Conservation (phyloP, 2,329 filamentous ascomycete species). For the Neocatenulostroma microsporum region DNA sequence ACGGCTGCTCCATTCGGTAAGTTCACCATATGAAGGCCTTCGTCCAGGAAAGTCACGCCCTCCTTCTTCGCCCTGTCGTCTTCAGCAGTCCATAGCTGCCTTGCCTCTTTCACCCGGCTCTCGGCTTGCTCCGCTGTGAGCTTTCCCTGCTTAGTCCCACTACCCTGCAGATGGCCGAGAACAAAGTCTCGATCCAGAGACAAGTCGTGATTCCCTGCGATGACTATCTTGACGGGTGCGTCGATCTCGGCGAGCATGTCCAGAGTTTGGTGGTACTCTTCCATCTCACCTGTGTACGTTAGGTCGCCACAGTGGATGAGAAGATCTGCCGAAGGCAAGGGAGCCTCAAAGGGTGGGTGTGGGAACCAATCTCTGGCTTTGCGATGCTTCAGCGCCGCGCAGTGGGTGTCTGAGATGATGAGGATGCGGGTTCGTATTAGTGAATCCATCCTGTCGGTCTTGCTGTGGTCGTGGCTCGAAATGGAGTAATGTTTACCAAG, state of each 20-base stretch:
- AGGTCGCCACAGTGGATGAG: slow-evolving; percentile 54
- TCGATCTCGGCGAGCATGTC: slow-evolving; percentile 42
- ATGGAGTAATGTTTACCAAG: no score
- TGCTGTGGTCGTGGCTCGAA: no score
- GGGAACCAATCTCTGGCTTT: not conserved
- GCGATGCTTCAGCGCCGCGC: slow-evolving; percentile 10
- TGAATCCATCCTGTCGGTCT: no score
- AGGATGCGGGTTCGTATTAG: slow-evolving; percentile 38
- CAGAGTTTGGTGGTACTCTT: slow-evolving; percentile 43
- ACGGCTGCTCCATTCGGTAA: slow-evolving; percentile 44
- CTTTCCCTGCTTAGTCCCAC: slow-evolving; percentile 24
- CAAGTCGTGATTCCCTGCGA: slow-evolving; percentile 57
- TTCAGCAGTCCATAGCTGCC: slow-evolving; percentile 15
- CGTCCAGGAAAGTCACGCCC: slow-evolving; percentile 50
- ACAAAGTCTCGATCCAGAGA: slow-evolving; percentile 40
- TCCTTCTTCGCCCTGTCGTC: slow-evolving; percentile 31
- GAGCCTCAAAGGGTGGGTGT: slow-evolving; percentile 21
- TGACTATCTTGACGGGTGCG: slow-evolving; percentile 53
- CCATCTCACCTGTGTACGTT: slow-evolving; percentile 43
- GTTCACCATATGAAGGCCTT: slow-evolving; percentile 42
- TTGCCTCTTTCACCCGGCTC: slow-evolving; percentile 11
- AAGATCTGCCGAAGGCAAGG: slow-evolving; percentile 46
- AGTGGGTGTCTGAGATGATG: slow-evolving; percentile 40
- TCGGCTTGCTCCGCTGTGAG: slow-evolving; percentile 6
- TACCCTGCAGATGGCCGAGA: slow-evolving; percentile 9